phyloP scores from a whole-genome alignment of 73 alveolate species.

The Paraurostyla sp. region DNA sequence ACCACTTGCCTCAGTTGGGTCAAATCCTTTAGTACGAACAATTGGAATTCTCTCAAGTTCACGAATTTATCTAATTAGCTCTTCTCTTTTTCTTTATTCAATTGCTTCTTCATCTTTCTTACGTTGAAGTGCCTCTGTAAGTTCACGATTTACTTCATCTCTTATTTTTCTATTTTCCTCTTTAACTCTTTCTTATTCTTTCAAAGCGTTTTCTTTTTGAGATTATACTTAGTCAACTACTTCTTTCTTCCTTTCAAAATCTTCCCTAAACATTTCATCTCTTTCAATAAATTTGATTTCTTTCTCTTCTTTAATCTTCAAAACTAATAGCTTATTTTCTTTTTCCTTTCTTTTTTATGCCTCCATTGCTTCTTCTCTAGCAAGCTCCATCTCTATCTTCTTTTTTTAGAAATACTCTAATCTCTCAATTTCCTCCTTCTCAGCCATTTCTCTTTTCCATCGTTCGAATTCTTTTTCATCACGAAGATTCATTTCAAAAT shows the following conservation, averaged over 20 bases:
- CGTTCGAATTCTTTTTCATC: constrained; percentile 96
- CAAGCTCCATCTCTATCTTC: constrained; percentile 98
- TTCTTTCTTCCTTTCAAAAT: constrained; percentile 91
- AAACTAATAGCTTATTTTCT: constrained; percentile 91
- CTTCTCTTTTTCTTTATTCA: constrained; percentile 93
- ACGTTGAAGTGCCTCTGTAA: constrained; percentile 84
- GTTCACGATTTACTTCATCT: constrained; percentile 94
- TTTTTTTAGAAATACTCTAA: constrained; percentile 95
- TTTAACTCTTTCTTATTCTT: constrained; percentile 81
- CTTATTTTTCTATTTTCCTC: constrained; percentile 90
- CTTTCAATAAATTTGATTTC: constrained; percentile 84
- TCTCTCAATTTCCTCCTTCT: constrained; percentile 94
- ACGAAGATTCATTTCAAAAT: constrained; percentile 92
- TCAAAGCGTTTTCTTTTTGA: constrained; percentile 82
- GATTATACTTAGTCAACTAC: constrained; percentile 87
- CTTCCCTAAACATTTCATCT: constrained; percentile 80
- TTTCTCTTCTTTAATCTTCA: constrained; percentile 89
- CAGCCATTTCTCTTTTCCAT: constrained; percentile 94
- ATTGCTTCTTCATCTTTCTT: constrained; percentile 94
- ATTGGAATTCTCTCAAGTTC: constrained; percentile 97
- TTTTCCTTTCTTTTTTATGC: constrained; percentile 91
- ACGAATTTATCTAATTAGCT: constrained; percentile 95
- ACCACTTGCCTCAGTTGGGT: constrained; percentile 99
- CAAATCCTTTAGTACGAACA: constrained; percentile 97
- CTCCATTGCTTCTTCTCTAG: constrained; percentile 98